Conservation (phyloP, 306 rosid species). For the Lathyrus tuberosus region DNA sequence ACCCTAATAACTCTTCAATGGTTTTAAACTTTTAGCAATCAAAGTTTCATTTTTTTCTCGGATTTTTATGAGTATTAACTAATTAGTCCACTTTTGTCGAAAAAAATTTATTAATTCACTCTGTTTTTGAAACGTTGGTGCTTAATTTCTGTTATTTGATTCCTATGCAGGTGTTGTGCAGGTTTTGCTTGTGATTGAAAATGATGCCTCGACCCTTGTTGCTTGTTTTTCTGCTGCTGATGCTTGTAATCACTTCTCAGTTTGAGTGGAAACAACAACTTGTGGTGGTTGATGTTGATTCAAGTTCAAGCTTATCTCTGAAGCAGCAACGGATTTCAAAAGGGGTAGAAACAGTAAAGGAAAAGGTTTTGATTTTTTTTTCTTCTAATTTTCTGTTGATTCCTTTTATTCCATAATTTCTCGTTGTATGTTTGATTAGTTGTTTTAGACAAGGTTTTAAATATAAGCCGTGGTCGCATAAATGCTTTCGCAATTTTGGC, state of each 20-base stretch:
- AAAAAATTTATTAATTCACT: background rate
- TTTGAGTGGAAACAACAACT: slow-evolving; percentile 84
- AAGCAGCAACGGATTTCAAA: slow-evolving; percentile 63
- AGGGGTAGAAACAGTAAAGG: slow-evolving; percentile 69
- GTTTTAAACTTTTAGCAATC: background rate
- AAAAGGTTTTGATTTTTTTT: slow-evolving; percentile 60
- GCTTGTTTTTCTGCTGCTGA: slow-evolving; percentile 63
- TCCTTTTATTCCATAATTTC: background rate
- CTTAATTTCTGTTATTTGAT: slow-evolving; percentile 32
- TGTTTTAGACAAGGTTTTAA: too few species aligned
- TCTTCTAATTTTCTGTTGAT: background rate
- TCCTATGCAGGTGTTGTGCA: slow-evolving; percentile 42
- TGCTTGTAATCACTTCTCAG: slow-evolving; percentile 80
- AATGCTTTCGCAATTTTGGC: too few species aligned
- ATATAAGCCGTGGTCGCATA: background rate
- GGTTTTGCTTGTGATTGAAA: slow-evolving; percentile 40
- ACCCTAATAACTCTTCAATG: too few species aligned
- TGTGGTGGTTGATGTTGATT: slow-evolving; percentile 62
- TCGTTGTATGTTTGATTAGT: background rate
- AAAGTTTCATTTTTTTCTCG: background rate
- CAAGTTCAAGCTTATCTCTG: slow-evolving; percentile 51
- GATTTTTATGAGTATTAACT: too few species aligned
- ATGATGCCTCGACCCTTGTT: slow-evolving; percentile 73
- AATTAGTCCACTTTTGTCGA: too few species aligned
- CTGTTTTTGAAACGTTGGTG: background rate